These are phyloP conservation scores for Wickerhamomyces pijperi DNA, from an alignment of 805 yeast genomes.

Conservation along the genomic window DNA sequence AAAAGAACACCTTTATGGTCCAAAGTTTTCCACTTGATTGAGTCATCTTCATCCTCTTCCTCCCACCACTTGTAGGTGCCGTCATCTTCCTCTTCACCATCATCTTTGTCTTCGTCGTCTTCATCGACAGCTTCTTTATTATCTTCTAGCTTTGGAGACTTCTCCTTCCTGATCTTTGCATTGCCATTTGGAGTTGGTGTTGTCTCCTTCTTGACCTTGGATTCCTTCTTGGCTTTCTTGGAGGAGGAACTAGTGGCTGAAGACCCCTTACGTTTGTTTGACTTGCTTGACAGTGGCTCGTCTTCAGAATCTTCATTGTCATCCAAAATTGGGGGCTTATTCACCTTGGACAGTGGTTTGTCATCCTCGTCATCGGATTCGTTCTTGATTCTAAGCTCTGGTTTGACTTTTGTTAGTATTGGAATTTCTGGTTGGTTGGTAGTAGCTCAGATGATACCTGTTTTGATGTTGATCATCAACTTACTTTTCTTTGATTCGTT, in stretches of 20 bases:
- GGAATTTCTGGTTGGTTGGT: too few relatives aligned
- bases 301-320: slow-evolving; percentile 18
- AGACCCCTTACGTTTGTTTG: slow-evolving; percentile 6
- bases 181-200: neutral
- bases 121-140: slow-evolving; percentile 8
- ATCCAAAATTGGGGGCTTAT: slow-evolving; percentile 10
- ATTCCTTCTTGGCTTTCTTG: slow-evolving; percentile 1
- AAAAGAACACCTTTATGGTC: slow-evolving; percentile 87
- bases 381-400: neutral
- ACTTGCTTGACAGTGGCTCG: slow-evolving; percentile 5
- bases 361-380: slow-evolving; percentile 14
- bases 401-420: too few relatives aligned
- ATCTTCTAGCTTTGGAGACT: slow-evolving; percentile 4
- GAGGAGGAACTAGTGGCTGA: slow-evolving; percentile 2
- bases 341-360: slow-evolving; percentile 9
- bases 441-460: too few relatives aligned
- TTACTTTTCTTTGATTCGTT: too few relatives aligned
- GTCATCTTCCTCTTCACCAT: slow-evolving; percentile 40
- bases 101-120: slow-evolving; percentile 20
- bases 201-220: slow-evolving; percentile 1
- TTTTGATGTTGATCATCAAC: too few relatives aligned
- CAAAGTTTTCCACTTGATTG: slow-evolving; percentile 75
- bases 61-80: slow-evolving; percentile 83
- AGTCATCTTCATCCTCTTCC: slow-evolving; percentile 54
- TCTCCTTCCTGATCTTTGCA: slow-evolving; percentile 1